Evolutionary conservation across 2,329 filamentous ascomycete genomes (phyloP), one percentile per base, ranked within the genome.

Genomic region (Penicillium sp.): DNA sequence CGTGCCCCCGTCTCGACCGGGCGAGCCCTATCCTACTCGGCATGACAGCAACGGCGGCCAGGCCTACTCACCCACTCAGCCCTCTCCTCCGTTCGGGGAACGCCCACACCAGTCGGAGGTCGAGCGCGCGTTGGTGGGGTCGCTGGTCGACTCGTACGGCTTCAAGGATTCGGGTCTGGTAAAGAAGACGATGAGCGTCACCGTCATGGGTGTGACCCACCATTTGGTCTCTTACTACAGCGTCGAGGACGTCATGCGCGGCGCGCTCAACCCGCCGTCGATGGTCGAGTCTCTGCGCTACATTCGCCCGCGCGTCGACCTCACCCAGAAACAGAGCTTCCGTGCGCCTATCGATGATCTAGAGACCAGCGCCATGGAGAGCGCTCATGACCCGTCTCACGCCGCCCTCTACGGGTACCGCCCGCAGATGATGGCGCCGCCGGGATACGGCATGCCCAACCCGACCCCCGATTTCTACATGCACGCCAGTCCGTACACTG

Each of bases 101-200:
- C 67, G 75, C 42, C 59, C 70, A 36, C 67, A 71, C 28, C 71
- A 76, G 53, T 70, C 74, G 5, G 76, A 79, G 51, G 63, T 75
- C 24, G 73, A 86, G 63, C 78, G 84, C 30, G 79, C 81, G 24
- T 74, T 92, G 47, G 85, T 94, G 40, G 92, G 91, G 5, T 95
- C 90, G 0, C 78, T 96, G 11, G 83, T 92, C n/a, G 91, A 95
- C 71, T 91, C 88, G 0, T 96, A 96, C 63, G 84, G 85, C 28
- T 96, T 96, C 79, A 94, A 94, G 65, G 78, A 84, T 13, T 82
- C 84, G 1, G 91, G 92, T 0, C 74, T 96, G 36, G 83, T 96
- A 56, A 96, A 96, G 79, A 96, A 96, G 77, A 96, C 91, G 0
- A 91, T 96, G 71, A 92, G 87, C 62, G 83, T 96, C 35, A 84